Base-by-base conservation (phyloP, 257 asterid species). In the Plectranthus barbatus region DNA sequence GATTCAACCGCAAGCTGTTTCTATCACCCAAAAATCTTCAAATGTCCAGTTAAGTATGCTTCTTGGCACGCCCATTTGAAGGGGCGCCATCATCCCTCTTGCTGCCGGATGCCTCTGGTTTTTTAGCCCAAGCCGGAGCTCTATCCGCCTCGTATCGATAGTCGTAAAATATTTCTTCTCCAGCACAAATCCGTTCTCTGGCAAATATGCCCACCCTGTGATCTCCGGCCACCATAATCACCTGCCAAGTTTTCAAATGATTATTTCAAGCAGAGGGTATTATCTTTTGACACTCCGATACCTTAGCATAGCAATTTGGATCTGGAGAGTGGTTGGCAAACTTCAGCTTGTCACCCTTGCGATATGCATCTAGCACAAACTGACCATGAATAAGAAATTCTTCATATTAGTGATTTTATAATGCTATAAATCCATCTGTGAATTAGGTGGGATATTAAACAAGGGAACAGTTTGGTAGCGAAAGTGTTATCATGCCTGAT, bases 241-340 rank as follows among this genome's bases (percentile, higher is more conserved):
- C 99, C 97, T 93, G 87, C 73, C 77, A 79, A 68, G 14, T 47
- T 19, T 61, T 24, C 31, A 13, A 65, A 66, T 9, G 13, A 37
- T 37, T 37, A 37, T 37, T 11, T 37, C 44, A 37, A 9, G 44
- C 10, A 26, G 5, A 46, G 41, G 47, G 56, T 33, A 14, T 45
- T 26, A 46, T 14, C 51, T 10, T 59, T 64, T 49, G 7, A 31
- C 20, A 36, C 73, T 17, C 31, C 41, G 45, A 72, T 84, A 86
- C 97, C 90, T 85, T 87, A 9, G 97, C 92, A 39, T 90, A 93
- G 80, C 99, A 93, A 73, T 87, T 93, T 45, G 99, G 96, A 67
- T 79, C 82, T 17, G 95, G 97, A 55, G 96, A 87, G 75, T 93
- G 97, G 72, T 93, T 87, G 34, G 99, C 94, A 55, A 93, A 85